Evolutionary conservation across 73 alveolate genomes (phyloP).

Genomic region (Tetrahymena elliotti): DNA sequence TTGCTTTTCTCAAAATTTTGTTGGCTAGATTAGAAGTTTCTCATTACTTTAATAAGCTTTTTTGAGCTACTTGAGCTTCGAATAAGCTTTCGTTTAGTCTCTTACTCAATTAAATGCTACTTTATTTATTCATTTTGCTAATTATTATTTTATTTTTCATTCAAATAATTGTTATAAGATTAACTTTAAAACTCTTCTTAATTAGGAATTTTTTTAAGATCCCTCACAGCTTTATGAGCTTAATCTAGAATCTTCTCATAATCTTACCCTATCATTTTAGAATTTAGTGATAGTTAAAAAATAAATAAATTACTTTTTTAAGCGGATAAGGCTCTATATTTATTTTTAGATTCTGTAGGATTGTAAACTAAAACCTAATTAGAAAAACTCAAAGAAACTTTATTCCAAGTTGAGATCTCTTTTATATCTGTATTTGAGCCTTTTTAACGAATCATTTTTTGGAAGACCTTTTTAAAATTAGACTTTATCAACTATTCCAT

Average conservation of each 20-base stretch:
- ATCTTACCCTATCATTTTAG: not conserved
- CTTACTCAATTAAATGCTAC: not conserved
- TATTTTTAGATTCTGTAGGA: not conserved
- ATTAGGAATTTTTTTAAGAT: not conserved
- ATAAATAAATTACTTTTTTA: not conserved
- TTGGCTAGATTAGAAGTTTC: not conserved
- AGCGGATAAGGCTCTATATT: not conserved
- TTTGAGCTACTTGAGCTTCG: not conserved
- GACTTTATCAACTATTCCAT: not conserved
- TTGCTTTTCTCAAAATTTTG: not conserved
- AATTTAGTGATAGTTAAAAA: not conserved
- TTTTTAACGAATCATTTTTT: not conserved
- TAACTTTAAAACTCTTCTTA: not conserved
- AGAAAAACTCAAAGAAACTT: not conserved
- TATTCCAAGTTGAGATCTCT: not conserved
- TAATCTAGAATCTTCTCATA: not conserved
- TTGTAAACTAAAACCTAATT: not conserved
- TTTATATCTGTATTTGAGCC: not conserved
- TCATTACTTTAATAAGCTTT: not conserved
- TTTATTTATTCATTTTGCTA: not conserved
- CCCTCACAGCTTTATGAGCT: not conserved
- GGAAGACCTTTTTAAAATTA: not conserved
- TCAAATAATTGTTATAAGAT: not conserved
- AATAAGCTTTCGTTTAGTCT: not conserved
- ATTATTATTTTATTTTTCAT: not conserved